phyloP scores from a whole-genome alignment of 306 rosid genomes.

The Cucumis hystrix region DNA sequence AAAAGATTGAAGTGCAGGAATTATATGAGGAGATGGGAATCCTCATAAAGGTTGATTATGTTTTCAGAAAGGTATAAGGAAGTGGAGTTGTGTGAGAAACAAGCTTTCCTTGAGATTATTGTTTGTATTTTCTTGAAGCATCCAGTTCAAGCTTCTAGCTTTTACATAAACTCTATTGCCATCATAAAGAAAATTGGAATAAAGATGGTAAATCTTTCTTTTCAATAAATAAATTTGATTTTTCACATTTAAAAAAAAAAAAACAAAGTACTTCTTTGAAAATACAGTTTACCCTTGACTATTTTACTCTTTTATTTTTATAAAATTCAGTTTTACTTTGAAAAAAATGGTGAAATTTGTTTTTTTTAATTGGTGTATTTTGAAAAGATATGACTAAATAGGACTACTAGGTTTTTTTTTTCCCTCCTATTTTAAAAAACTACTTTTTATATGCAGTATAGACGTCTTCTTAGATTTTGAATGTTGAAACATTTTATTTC shows the following conservation, averaged over 20 bases:
- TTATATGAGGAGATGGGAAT: background rate
- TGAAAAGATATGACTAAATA: background rate
- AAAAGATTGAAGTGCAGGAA: constrained; percentile 30
- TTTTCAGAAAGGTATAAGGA: constrained; percentile 43
- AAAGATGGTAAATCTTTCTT: background rate
- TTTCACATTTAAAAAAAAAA: background rate
- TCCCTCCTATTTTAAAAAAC: too few species aligned
- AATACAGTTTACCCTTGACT: background rate
- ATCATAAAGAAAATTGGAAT: background rate
- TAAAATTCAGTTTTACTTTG: background rate
- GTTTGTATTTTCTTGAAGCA: constrained; percentile 18
- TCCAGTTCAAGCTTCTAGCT: constrained; percentile 17
- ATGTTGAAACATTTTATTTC: too few species aligned
- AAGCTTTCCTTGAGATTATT: constrained; percentile 30
- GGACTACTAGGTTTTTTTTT: background rate
- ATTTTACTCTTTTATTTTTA: background rate
- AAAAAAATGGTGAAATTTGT: background rate
- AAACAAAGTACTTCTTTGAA: background rate
- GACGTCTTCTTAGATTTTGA: too few species aligned
- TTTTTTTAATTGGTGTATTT: background rate
- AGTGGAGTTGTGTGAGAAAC: constrained; percentile 18
- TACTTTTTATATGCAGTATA: too few species aligned
- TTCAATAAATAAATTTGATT: background rate
- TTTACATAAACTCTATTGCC: background rate
- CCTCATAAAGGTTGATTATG: constrained; percentile 30